Percentiles rank a stretch among this genome's conserved stretches.
Evolutionary conservation across 129 eudicot species (phyloP).

Genomic region (Ambrosia artemisiifolia): DNA sequence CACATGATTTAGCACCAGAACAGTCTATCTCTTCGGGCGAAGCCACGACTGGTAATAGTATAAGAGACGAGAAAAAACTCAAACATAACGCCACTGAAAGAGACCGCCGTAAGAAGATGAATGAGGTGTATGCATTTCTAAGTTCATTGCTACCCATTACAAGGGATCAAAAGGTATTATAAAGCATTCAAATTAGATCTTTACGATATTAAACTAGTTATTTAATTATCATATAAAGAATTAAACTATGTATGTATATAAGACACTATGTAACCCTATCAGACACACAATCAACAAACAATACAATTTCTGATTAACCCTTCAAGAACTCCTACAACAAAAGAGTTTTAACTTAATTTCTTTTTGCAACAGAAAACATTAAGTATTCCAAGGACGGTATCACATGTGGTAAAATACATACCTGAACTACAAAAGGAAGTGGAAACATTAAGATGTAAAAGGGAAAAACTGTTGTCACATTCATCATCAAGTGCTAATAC

Average conservation of each 20-base stretch:
- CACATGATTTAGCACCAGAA: conserved; percentile 16
- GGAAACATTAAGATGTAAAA: conserved; percentile 41
- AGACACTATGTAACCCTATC: too few species aligned
- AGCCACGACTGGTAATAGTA: not conserved
- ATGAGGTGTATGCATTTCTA: conserved; percentile 22
- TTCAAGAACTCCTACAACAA: not conserved
- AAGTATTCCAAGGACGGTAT: conserved; percentile 69
- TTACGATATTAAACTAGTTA: not conserved
- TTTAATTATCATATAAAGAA: too few species aligned
- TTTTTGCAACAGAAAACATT: conserved; percentile 49
- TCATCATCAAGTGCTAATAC: not conserved
- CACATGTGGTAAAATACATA: conserved; percentile 64
- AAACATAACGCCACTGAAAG: conserved; percentile 34
- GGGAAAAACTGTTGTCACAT: conserved; percentile 28
- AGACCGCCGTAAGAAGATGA: conserved; percentile 31
- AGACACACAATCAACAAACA: too few species aligned
- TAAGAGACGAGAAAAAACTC: conserved; percentile 16
- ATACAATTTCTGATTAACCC: not conserved
- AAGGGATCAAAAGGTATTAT: conserved; percentile 16
- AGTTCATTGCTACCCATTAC: conserved; percentile 28
- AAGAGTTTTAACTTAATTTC: not conserved
- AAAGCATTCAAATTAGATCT: not conserved
- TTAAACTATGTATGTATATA: too few species aligned
- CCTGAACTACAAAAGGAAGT: conserved; percentile 72
- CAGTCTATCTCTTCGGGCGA: conserved; percentile 1